Base-by-base conservation (phyloP, 305 asterid genomes). In the Fraxinus ornus region DNA sequence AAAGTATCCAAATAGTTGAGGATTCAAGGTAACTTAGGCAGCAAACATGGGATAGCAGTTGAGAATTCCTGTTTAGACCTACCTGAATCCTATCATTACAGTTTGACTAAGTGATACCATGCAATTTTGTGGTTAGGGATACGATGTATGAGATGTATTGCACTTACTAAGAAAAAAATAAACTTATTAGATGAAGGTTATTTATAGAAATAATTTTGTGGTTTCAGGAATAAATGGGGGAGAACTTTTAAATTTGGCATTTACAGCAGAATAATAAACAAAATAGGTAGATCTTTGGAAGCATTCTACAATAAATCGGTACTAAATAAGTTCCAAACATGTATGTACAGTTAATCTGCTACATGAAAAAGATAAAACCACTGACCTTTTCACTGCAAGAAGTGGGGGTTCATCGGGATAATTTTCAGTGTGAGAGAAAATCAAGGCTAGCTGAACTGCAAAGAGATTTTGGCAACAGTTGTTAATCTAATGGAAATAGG, bases 371-470 rank as follows among this genome's bases (percentile, higher is more conserved):
- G 36, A 35, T 24, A 49, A 32, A 75, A 79, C 3, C 74, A 57
- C 55, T 84, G 88, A 92, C 99, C 97, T 94, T 87, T 80, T 87
- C 82, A 93, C 80, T 78, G 36, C 80, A 90, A 97, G 84, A 88
- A 94, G 98, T 33, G 98, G 98, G 80, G 97, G 97, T 85, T 93
- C 98, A 84, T 94, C 98, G 0, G 99, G 99, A 84, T 97, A 94
- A n/a, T 87, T 94, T 87, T 93, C 94, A 30, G 98, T 94, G 88
- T 94, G 99, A 0, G 99, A 86, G 90, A 97, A 93, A 77, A 97
- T 87, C 84, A 97, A 90, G 64, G 89, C 97, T 87, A 94, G 84
- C 81, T 83, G 89, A 87, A 91, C 98, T 96, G 92, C 87, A 83
- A 71, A 44, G 76, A 83, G 79, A 77, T 64, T 55, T 85, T 33